A percentile compares a stretch with the other conserved stretches of the same genome.
phyloP scores from a whole-genome alignment of 495 filamentous ascomycete species.

The Cercophora newfieldiana region DNA sequence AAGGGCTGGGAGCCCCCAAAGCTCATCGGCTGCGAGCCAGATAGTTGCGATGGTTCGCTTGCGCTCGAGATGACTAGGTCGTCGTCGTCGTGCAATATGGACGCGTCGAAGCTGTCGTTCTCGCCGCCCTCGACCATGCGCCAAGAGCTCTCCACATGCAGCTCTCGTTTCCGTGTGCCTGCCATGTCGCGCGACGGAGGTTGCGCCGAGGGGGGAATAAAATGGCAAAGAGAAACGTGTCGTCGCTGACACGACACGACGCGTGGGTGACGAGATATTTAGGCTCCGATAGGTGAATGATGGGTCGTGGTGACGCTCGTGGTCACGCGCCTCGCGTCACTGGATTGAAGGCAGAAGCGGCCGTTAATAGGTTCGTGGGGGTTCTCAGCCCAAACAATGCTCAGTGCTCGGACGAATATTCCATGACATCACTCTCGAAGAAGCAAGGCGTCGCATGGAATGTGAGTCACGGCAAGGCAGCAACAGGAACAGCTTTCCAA shows the following conservation, averaged over 20 bases:
- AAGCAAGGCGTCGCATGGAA: background rate
- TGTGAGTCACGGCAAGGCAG: constrained; percentile 9
- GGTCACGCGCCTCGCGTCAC: constrained; percentile 22
- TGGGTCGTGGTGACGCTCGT: constrained; percentile 2
- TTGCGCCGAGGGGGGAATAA: background rate
- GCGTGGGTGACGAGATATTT: constrained; percentile 11
- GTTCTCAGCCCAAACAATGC: constrained; percentile 1
- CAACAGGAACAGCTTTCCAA: background rate
- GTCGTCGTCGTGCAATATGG: constrained; percentile 41
- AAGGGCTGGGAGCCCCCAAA: constrained; percentile 33
- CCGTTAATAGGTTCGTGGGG: constrained; percentile 7
- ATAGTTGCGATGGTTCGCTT: constrained; percentile 38
- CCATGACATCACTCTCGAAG: background rate
- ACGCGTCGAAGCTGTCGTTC: constrained; percentile 53
- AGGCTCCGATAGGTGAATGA: constrained; percentile 7
- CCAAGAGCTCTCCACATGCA: constrained; percentile 48
- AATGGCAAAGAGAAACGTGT: constrained; percentile 1
- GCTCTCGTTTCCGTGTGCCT: constrained; percentile 22
- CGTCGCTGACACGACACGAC: background rate
- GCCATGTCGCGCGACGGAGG: constrained; percentile 14
- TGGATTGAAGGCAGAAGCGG: constrained; percentile 20
- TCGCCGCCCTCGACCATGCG: constrained; percentile 52
- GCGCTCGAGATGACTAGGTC: constrained; percentile 40
- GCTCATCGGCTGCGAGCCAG: constrained; percentile 37
- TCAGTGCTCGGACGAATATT: background rate